Evolutionary conservation across 2,329 filamentous ascomycete genomes (phyloP).

Genomic region (Talaromyces marneffei): DNA sequence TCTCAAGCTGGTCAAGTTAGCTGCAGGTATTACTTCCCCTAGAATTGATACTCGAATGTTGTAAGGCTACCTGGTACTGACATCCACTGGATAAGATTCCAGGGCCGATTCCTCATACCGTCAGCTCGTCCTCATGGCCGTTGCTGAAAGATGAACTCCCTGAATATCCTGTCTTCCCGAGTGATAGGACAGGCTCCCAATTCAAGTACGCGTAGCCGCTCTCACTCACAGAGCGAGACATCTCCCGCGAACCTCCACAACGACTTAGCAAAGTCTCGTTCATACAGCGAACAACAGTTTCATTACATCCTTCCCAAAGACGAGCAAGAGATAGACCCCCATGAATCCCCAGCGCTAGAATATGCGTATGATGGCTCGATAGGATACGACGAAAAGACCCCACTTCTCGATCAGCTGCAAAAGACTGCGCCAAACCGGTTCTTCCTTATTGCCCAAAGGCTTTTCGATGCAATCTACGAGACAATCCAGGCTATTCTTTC

Average conservation of each 20-base stretch:
- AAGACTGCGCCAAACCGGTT: slow-evolving; percentile 37
- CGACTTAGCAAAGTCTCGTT: slow-evolving; percentile 35
- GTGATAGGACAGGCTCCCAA: slow-evolving; percentile 59
- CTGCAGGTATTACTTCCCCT: slow-evolving; percentile 10
- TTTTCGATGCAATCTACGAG: slow-evolving; percentile 66
- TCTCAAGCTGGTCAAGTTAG: slow-evolving; percentile 14
- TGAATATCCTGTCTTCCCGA: slow-evolving; percentile 86
- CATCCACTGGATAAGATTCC: slow-evolving; percentile 18
- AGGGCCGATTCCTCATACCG: slow-evolving; percentile 31
- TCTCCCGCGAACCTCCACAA: slow-evolving; percentile 27
- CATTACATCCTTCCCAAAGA: slow-evolving; percentile 19
- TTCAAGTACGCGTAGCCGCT: slow-evolving; percentile 47
- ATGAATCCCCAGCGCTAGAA: background rate
- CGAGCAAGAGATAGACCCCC: slow-evolving; percentile 25
- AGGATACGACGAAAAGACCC: slow-evolving; percentile 59
- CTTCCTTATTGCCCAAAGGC: slow-evolving; percentile 58
- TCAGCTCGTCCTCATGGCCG: slow-evolving; percentile 42
- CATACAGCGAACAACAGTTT: slow-evolving; percentile 39
- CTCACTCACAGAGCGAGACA: slow-evolving; percentile 48
- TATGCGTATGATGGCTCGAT: slow-evolving; percentile 8
- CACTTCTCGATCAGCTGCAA: slow-evolving; percentile 50
- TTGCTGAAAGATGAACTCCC: slow-evolving; percentile 78
- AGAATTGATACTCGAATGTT: background rate
- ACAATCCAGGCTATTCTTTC: slow-evolving; percentile 73
- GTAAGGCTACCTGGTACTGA: background rate